A percentile compares a stretch with the other conserved stretches of the same genome.
These are phyloP conservation scores for Suillus paluster DNA, from an alignment of 768 basidiomycete genomes.

Conservation along the genomic window DNA sequence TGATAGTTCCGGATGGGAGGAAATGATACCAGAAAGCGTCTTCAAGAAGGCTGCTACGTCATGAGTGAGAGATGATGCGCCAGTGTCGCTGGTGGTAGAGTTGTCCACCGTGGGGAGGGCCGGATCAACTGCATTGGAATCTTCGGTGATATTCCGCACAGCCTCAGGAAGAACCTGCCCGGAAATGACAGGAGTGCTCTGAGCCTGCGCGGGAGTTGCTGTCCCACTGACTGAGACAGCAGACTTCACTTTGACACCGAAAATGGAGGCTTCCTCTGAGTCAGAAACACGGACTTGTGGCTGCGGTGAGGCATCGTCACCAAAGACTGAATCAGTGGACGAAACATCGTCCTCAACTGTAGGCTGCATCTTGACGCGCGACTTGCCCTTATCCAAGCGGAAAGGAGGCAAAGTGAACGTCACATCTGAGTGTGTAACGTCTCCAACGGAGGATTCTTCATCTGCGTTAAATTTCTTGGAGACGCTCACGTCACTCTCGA, in stretches of 20 bases:
- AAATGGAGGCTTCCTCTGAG: conserved; percentile 27
- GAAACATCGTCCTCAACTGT: conserved; percentile 40
- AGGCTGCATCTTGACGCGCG: conserved; percentile 21
- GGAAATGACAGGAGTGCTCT: conserved; percentile 45
- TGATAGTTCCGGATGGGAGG: conserved; percentile 72
- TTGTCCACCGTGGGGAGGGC: conserved; percentile 53
- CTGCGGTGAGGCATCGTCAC: conserved; percentile 51
- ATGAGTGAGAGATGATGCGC: conserved; percentile 54
- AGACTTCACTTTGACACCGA: conserved; percentile 22
- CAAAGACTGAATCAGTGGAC: conserved; percentile 47
- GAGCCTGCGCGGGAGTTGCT: conserved; percentile 38
- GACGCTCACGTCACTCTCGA: conserved; percentile 46
- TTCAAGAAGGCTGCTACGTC: conserved; percentile 69
- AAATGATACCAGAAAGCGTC: conserved; percentile 56
- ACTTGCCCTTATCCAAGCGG: conserved; percentile 54
- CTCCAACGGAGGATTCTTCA: conserved; percentile 38
- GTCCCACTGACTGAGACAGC: conserved; percentile 21
- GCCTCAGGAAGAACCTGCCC: conserved; percentile 26
- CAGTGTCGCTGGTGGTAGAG: conserved; percentile 22
- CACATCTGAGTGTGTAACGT: conserved; percentile 30
- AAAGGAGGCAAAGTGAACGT: conserved; percentile 18
- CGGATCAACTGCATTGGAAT: conserved; percentile 41
- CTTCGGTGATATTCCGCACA: conserved; percentile 12
- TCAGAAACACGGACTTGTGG: conserved; percentile 66
- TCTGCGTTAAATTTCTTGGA: conserved; percentile 33